A percentile compares a stretch with the other conserved stretches of the same genome.
Conservation (phyloP, 768 basidiomycete genomes). For the Tulasnella sp. region DNA sequence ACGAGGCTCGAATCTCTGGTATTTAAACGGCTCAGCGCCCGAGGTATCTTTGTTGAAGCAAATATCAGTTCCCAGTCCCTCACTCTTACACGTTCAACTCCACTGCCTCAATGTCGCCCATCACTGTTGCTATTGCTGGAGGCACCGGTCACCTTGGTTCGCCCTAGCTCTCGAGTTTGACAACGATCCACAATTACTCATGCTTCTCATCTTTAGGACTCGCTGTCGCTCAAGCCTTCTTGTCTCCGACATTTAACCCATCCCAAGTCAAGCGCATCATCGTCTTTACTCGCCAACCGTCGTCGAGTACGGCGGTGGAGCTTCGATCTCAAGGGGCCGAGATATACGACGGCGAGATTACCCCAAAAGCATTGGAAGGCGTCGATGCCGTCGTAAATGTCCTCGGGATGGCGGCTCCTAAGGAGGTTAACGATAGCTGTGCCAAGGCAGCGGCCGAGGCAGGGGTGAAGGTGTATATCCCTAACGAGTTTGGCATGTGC, state of each 20-base stretch:
- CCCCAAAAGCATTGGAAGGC: neutral
- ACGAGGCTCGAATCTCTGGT: neutral
- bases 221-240: neutral
- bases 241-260: neutral
- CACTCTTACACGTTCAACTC: no score
- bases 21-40: neutral
- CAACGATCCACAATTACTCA: neutral
- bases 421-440: neutral
- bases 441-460: neutral
- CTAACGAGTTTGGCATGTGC: conserved; percentile 1
- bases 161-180: neutral
- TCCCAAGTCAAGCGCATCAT: neutral
- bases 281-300: neutral
- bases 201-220: neutral
- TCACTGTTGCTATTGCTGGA: neutral
- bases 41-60: no score
- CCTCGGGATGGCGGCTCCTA: neutral
- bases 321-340: neutral
- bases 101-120: no score
- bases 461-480: conserved; percentile 8
- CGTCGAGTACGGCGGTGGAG: neutral
- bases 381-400: neutral
- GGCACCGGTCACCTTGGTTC: neutral
- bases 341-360: neutral
- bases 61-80: no score